Percentiles rank a stretch among this genome's conserved stretches.
These are phyloP conservation scores for Nemania sp. DNA, from an alignment of 2,329 filamentous ascomycete species.

Conservation along the genomic window DNA sequence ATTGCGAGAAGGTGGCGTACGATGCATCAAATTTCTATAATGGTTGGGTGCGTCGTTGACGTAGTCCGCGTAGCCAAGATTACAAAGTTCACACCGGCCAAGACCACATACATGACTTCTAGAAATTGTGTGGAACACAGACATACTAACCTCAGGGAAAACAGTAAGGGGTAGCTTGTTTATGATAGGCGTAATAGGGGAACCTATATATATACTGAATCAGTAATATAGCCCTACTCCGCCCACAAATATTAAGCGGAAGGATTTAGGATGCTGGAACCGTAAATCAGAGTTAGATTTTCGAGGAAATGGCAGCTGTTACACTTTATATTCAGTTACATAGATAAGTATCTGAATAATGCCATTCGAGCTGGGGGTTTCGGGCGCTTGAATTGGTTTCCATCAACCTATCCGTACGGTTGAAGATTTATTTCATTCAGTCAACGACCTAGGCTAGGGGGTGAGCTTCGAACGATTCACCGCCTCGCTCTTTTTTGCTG, in stretches of 20 bases:
- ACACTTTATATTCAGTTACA: background rate
- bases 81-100: constrained; percentile 10
- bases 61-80: constrained; percentile 2
- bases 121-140: constrained; percentile 1
- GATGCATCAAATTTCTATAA: constrained; percentile 15
- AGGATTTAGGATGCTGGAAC: background rate
- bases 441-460: too few species aligned
- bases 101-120: constrained; percentile 9
- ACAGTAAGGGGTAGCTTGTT: constrained; percentile 5
- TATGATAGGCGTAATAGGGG: background rate
- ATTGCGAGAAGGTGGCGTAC: constrained; percentile 2
- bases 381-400: constrained; percentile 2
- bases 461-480: background rate
- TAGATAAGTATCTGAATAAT: background rate
- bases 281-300: background rate
- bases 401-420: background rate
- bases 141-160: constrained; percentile 7
- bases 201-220: constrained; percentile 1
- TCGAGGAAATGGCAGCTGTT: background rate
- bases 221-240: constrained; percentile 10
- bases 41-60: constrained; percentile 22
- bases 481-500: background rate
- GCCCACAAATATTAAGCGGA: background rate
- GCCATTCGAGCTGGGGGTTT: constrained; percentile 4
- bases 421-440: too few species aligned